These are phyloP conservation scores for Boletellus sp. DNA, from an alignment of 768 basidiomycete species.

Conservation along the genomic window DNA sequence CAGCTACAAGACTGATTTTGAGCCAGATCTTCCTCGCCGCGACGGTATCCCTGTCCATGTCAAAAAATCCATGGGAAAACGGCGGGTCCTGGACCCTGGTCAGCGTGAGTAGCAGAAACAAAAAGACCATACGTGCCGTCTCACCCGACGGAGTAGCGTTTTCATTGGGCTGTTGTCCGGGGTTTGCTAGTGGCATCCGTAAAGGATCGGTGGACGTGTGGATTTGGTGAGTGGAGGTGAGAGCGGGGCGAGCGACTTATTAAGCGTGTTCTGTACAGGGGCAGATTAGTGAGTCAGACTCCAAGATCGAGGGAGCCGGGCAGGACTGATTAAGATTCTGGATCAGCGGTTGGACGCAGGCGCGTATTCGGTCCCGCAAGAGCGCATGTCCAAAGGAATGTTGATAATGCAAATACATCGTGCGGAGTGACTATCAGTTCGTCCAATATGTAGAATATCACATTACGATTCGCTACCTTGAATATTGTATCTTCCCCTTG, in stretches of 20 bases:
- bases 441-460: conserved; percentile 31
- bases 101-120: conserved; percentile 1
- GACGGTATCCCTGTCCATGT: conserved; percentile 27
- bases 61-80: conserved; percentile 29
- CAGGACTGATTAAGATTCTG: background rate
- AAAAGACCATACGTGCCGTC: conserved; percentile 9
- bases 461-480: conserved; percentile 28
- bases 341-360: background rate
- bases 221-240: background rate
- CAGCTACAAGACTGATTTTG: conserved; percentile 36
- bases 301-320: background rate
- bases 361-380: background rate
- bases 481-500: conserved; percentile 24
- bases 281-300: background rate
- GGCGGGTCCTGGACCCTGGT: conserved; percentile 18
- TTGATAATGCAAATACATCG: conserved; percentile 25
- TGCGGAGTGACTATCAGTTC: conserved; percentile 21
- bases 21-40: conserved; percentile 39
- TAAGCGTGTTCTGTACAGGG: conserved; percentile 14
- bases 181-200: conserved; percentile 1
- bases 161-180: conserved; percentile 1
- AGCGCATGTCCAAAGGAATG: conserved; percentile 20
- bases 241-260: conserved; percentile 8
- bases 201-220: background rate
- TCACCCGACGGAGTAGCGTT: background rate